Base-by-base conservation (phyloP, 768 basidiomycete species). In the Lactarius quietus region DNA sequence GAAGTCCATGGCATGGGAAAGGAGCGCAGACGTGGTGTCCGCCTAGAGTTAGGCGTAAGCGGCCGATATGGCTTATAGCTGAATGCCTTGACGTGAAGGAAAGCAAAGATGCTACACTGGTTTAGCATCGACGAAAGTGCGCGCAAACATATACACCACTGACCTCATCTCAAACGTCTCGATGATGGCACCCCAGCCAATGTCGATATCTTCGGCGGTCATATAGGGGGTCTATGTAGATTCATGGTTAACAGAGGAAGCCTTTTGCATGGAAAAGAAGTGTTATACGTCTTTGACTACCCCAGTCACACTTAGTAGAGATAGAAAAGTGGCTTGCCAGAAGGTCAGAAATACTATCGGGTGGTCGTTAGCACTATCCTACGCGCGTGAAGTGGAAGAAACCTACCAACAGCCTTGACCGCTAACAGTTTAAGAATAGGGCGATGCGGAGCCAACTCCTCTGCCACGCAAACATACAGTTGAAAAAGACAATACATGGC, bases 401-500 rank as follows among this genome's bases (percentile, higher is more conserved):
- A 73, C 83, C 62, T 39, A 86, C 87, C 86, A 54, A 89, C 87
- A 61, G 87, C 86, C 73, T 92, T 93, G 69, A 91, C 78, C 12
- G 88, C 80, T 69, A 91, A 82, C 10, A 91, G 75, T 73, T 90
- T 89, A 23, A 90, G 74, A 18, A 91, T 70, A 2, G 89, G 90
- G 57, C 81, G 79, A 60, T 84, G 83, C 0, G 81, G 83, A 12
- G 80, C 76, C n/a, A 92, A 77, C 52, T 84, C 77, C 15, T 74
- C 74, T 8, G 84, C 74, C 18, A 91, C 79, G 0, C 83, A 75
- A 9, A 89, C 68, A 70, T 89, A 90, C 20, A 93, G 76, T 72
- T 92, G 90, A 26, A 92, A 76, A 63, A 89, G 74, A 72, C 87
- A 89, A 73, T 89, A 92, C 89, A 91, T 90, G 36, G 89, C 88